Conservation (phyloP, 148 eudicot species). For the Bassia scoparia region DNA sequence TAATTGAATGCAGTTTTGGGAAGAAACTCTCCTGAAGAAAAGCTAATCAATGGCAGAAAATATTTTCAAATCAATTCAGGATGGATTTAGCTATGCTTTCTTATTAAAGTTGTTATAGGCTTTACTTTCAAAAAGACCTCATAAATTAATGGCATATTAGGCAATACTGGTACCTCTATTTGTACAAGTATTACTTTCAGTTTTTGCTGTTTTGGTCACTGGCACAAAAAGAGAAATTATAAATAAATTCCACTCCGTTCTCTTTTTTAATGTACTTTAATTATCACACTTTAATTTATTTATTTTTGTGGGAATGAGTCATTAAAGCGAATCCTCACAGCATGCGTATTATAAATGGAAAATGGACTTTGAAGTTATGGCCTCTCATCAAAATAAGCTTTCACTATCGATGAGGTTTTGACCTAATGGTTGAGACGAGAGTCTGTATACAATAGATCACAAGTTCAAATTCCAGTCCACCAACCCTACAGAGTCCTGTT, state of each 20-base stretch:
- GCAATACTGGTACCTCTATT: conserved; percentile 5
- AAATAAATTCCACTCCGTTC: too few relatives aligned
- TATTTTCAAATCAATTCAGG: background rate
- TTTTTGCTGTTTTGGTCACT: background rate
- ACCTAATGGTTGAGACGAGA: too few relatives aligned
- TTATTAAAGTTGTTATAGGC: background rate
- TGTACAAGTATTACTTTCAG: background rate
- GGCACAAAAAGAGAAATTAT: background rate
- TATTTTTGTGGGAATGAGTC: background rate
- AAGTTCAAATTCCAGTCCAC: too few relatives aligned
- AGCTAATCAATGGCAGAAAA: conserved; percentile 7
- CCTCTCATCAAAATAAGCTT: too few relatives aligned
- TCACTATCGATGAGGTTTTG: too few relatives aligned
- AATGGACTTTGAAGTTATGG: too few relatives aligned
- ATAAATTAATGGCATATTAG: too few relatives aligned
- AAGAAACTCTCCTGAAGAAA: background rate
- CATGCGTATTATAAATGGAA: too few relatives aligned
- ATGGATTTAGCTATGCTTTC: background rate
- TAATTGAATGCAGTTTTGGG: background rate
- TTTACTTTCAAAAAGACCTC: conserved; percentile 14
- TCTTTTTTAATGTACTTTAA: background rate
- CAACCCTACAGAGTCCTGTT: too few relatives aligned
- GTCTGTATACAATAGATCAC: too few relatives aligned
- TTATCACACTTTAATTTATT: background rate
- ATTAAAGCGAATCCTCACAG: too few relatives aligned